Base-by-base conservation (phyloP, 192 early-diverging fungal genomes). In the Coemansia umbellata region DNA sequence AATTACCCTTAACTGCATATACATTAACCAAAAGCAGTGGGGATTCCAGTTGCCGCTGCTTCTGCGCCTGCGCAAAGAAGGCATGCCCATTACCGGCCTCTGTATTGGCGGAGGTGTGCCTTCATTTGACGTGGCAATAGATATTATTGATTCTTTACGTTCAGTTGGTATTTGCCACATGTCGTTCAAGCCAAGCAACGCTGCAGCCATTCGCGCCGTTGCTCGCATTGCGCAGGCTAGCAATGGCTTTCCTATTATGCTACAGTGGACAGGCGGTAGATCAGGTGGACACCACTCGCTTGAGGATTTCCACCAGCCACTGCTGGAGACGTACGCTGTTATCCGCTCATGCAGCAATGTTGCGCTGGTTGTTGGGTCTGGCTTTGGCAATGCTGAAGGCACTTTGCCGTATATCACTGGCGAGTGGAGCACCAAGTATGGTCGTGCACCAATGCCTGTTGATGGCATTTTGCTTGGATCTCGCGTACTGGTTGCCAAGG, bases 261-360 rank as follows among this genome's bases (percentile, higher is more conserved):
- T 97, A 47, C 91, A 97, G 71, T 97, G 94, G 94, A 97, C 94
- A 21, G 92, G 94, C 69, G 94, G 94, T 31, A 86, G 92, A 59
- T 90, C 85, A 30, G 94, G 92, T 57, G 94, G 94, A 13, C 94
- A 97, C 71, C 91, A 97, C 82, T 91, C 88, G 53, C 94, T 89
- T 55, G 94, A 97, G 74, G 91, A 97, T 72, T 88, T 94, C 65
- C 91, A 95, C 64, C 80, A 82, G 63, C 92, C 92, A 28, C 85
- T 97, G 58, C 61, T 97, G 2, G 57, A 72, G 31, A 72, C 90
- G 0, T 96, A 74, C 18, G n/a, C 35, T 0, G 31, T 36, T 0
- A 90, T 97, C 33, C 83, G 94, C 60, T 81, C 85, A 5, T 82
- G 82, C 41, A 23, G 62, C 45, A 97, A 97, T 63, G 79, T 95